A percentile compares a stretch with the other conserved stretches of the same genome.
These are phyloP conservation scores for Gaertneriomyces sp. DNA, from an alignment of 192 early-diverging fungal genomes.

Conservation along the genomic window DNA sequence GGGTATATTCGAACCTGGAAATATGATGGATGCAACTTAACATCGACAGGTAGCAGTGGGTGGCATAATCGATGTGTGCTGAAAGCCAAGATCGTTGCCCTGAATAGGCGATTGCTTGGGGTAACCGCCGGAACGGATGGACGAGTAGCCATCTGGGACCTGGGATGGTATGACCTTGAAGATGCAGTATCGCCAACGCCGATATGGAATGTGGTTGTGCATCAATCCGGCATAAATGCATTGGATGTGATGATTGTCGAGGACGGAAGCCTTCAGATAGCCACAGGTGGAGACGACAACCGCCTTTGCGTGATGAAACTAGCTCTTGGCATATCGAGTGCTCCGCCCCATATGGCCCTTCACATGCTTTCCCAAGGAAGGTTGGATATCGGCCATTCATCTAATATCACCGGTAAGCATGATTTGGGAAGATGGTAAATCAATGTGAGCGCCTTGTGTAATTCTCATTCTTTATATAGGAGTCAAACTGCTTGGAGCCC, in stretches of 20 bases:
- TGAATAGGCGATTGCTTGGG: slow-evolving; percentile 27
- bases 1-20: slow-evolving; percentile 59
- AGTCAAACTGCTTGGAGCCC: not conserved
- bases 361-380: slow-evolving; percentile 12
- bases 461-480: slow-evolving; percentile 1
- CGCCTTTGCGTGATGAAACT: slow-evolving; percentile 32
- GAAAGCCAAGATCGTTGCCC: slow-evolving; percentile 45
- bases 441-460: not conserved
- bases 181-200: slow-evolving; percentile 16
- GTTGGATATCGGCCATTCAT: slow-evolving; percentile 55
- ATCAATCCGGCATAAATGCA: slow-evolving; percentile 78
- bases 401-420: slow-evolving; percentile 61
- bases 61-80: slow-evolving; percentile 64
- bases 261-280: slow-evolving; percentile 27
- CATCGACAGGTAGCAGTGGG: slow-evolving; percentile 46
- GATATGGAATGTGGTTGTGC: slow-evolving; percentile 29
- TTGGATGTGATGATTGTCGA: slow-evolving; percentile 39
- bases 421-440: not conserved
- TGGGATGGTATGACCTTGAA: not conserved
- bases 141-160: slow-evolving; percentile 24
- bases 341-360: not conserved
- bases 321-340: slow-evolving; percentile 20
- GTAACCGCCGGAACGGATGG: slow-evolving; percentile 37
- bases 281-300: slow-evolving; percentile 80
- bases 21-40: slow-evolving; percentile 49